Evolutionary conservation across 2,329 filamentous ascomycete genomes (phyloP).

Genomic region (Alternaria longipes): DNA sequence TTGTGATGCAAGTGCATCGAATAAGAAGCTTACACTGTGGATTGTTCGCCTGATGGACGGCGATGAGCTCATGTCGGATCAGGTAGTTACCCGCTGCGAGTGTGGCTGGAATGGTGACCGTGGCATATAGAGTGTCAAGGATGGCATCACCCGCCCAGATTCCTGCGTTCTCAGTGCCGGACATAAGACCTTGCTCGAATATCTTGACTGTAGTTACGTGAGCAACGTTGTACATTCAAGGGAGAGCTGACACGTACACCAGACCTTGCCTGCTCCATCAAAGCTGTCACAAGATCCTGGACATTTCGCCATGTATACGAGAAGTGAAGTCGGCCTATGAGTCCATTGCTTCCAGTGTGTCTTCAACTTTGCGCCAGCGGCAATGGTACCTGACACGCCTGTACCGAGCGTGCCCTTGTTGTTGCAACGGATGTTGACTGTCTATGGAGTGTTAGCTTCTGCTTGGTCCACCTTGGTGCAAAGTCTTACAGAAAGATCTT

Average conservation of each 20-base stretch:
- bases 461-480: neutral
- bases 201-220: conserved; percentile 58
- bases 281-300: conserved; percentile 57
- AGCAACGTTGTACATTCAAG: conserved; percentile 27
- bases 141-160: conserved; percentile 62
- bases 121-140: conserved; percentile 58
- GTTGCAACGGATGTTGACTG: conserved; percentile 45
- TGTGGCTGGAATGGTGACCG: conserved; percentile 60
- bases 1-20: neutral
- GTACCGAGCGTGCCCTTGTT: conserved; percentile 40
- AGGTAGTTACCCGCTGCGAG: conserved; percentile 63
- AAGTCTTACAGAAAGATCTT: conserved; percentile 35
- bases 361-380: conserved; percentile 60
- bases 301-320: conserved; percentile 64
- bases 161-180: conserved; percentile 55
- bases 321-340: conserved; percentile 64
- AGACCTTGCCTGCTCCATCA: conserved; percentile 61
- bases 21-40: conserved; percentile 52
- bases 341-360: conserved; percentile 67
- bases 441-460: conserved; percentile 23
- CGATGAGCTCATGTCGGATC: conserved; percentile 66
- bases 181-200: conserved; percentile 62
- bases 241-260: conserved; percentile 43
- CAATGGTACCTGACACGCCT: conserved; percentile 55
- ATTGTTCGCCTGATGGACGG: conserved; percentile 63